A percentile compares a stretch with the other conserved stretches of the same genome.
phyloP scores from a whole-genome alignment of 1,284 basidiomycete species.

The Tylopilus orsonianus region DNA sequence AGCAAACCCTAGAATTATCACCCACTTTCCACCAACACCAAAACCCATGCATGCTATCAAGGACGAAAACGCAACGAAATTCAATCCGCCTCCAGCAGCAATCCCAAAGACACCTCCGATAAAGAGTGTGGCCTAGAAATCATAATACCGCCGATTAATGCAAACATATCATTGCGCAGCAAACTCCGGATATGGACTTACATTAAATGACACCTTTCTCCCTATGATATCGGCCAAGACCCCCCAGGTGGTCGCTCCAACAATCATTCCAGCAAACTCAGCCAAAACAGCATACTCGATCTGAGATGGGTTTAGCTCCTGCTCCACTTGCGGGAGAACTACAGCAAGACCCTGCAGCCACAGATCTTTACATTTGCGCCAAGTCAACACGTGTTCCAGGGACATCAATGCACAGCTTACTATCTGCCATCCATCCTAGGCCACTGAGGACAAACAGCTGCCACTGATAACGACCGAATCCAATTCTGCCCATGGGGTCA shows the following conservation, averaged over 20 bases:
- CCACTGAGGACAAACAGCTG: conserved; percentile 60
- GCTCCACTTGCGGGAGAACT: conserved; percentile 46
- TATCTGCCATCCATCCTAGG: conserved; percentile 52
- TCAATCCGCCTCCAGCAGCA: conserved; percentile 52
- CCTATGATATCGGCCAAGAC: conserved; percentile 49
- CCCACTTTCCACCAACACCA: conserved; percentile 58
- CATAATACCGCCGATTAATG: too few species aligned
- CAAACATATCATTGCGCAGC: too few species aligned
- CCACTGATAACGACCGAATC: conserved; percentile 61
- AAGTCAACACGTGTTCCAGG: conserved; percentile 19
- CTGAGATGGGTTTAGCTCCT: conserved; percentile 44
- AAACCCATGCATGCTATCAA: conserved; percentile 56
- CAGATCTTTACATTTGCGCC: conserved; percentile 37
- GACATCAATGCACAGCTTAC: conserved; percentile 34
- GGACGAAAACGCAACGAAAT: conserved; percentile 50
- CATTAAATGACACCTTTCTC: conserved; percentile 56
- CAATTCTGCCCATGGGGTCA: conserved; percentile 41
- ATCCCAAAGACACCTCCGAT: conserved; percentile 60
- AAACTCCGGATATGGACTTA: conserved; percentile 11
- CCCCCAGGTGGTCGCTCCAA: conserved; percentile 59
- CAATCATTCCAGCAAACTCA: conserved; percentile 56
- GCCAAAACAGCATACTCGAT: conserved; percentile 54
- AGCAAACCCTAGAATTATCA: background rate
- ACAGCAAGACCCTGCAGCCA: conserved; percentile 58
- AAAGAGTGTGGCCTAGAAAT: conserved; percentile 51